These are phyloP conservation scores for Agaricus blazei DNA, from an alignment of 768 basidiomycete species.

Conservation along the genomic window DNA sequence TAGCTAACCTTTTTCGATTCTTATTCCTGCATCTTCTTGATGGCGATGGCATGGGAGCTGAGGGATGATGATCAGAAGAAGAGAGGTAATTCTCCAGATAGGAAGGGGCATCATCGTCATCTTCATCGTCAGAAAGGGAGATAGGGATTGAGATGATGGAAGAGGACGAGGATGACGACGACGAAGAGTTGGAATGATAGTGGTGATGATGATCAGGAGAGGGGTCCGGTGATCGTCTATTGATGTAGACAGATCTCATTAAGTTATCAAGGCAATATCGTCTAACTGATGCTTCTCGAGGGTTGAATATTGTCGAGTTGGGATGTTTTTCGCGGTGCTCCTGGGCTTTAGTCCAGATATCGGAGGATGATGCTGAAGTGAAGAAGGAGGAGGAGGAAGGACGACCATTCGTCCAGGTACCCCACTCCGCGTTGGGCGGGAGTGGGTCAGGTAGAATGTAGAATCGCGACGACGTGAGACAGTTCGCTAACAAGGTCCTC, in stretches of 20 bases:
- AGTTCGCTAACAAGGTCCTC: constrained; percentile 2
- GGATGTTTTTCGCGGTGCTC: background rate
- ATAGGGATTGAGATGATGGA: no score
- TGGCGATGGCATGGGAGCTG: no score
- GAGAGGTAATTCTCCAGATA: background rate
- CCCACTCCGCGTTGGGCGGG: constrained; percentile 2
- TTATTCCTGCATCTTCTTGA: background rate
- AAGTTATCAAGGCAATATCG: background rate
- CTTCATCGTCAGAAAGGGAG: no score
- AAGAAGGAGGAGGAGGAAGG: no score
- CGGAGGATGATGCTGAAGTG: background rate
- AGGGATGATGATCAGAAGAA: no score
- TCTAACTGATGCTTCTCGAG: background rate
- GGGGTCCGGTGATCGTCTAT: background rate
- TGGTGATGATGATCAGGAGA: no score
- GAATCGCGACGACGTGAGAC: constrained; percentile 1
- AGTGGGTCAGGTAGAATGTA: constrained; percentile 6
- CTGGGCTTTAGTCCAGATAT: constrained; percentile 1
- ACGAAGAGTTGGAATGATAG: background rate
- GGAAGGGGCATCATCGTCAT: no score
- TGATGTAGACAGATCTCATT: background rate
- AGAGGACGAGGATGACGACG: background rate
- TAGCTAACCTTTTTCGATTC: background rate
- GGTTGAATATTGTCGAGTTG: constrained; percentile 4
- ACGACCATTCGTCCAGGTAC: background rate